Evolutionary conservation across 352 stramenopile genomes (phyloP).

Genomic region (Phytophthora boehmeriae): DNA sequence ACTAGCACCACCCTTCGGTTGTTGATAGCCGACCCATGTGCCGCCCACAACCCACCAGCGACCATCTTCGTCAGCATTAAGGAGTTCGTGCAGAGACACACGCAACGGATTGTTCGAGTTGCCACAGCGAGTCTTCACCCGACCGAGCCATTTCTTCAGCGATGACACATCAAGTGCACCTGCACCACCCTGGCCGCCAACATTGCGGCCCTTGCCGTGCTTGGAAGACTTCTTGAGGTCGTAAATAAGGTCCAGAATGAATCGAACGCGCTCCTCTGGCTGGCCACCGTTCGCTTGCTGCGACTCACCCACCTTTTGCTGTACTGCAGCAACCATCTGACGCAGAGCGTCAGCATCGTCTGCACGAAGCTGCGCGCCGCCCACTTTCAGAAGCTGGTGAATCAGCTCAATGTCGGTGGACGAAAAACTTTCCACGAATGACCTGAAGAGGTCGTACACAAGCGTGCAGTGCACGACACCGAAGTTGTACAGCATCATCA

Average conservation of each 20-base stretch:
- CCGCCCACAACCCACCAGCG: conserved; percentile 97
- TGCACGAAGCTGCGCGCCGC: conserved; percentile 79
- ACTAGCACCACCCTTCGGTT: conserved; percentile 30
- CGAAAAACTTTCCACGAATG: conserved; percentile 78
- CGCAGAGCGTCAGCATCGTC: conserved; percentile 87
- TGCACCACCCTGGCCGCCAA: conserved; percentile 12
- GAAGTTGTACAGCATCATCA: conserved; percentile 92
- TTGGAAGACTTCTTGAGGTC: conserved; percentile 97
- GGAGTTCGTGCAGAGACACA: conserved; percentile 73
- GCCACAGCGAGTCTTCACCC: conserved; percentile 91
- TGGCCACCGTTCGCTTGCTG: conserved; percentile 37
- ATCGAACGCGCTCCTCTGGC: conserved; percentile 69
- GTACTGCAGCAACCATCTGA: conserved; percentile 85
- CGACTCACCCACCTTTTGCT: conserved; percentile 68
- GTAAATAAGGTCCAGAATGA: conserved; percentile 96
- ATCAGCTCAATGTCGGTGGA: conserved; percentile 87
- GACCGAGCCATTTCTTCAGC: conserved; percentile 94
- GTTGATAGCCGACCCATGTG: conserved; percentile 90
- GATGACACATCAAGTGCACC: conserved; percentile 73
- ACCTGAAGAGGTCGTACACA: conserved; percentile 91
- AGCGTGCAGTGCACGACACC: conserved; percentile 89
- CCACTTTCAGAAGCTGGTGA: conserved; percentile 83
- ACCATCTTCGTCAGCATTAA: conserved; percentile 88
- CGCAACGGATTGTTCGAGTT: conserved; percentile 78
- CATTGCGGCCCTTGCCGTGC: conserved; percentile 74